Evolutionary conservation across 2,329 filamentous ascomycete species (phyloP), one percentile per base, ranked within the genome.

Genomic region (Verticillium klebahnii): DNA sequence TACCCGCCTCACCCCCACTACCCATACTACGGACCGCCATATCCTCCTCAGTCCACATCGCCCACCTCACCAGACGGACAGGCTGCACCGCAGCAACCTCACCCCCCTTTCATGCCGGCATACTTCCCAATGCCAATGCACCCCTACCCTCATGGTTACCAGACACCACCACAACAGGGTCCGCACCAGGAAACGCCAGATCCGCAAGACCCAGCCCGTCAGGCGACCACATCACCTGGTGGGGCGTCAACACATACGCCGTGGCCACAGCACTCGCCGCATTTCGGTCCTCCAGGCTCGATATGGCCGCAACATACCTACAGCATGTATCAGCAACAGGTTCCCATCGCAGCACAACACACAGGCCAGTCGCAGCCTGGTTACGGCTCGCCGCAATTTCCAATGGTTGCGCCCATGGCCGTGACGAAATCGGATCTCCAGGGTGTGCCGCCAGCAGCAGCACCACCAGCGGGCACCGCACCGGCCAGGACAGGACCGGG

Each of bases 321-420:
- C 60, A 57, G 52, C 50, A 64, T 65, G 62, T 66, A 66, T 57
- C 62, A 64, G 59, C 65, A 66, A 6, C 65, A 65, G 56, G 65
- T 66, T 3, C 65, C 63, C n/a, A 64, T 66, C 55, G 65, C 64
- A 7, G 54, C 65, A 1, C 64, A 66, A 12, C 63, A 64, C 50
- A 66, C 65, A 5, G 65, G 65, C 9, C 64, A 65, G 54, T 57
- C 62, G 4, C 56, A 60, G 17, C 55, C 32, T 50, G 58, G 60
- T 29, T 50, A 61, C 23, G 63, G 64, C 23, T 60, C 64, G 32
- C 64, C 64, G 2, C 64, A 65, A 50, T 66, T 63, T 40, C 64
- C 64, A 15, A 64, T 65, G 63, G 64, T 66, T 2, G 61, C 58
- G 37, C 64, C 63, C 5, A 60, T 66, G 11, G 36, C 57, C 9